Conservation (phyloP, 2,329 filamentous ascomycete genomes). For the Xylaria sp. region DNA sequence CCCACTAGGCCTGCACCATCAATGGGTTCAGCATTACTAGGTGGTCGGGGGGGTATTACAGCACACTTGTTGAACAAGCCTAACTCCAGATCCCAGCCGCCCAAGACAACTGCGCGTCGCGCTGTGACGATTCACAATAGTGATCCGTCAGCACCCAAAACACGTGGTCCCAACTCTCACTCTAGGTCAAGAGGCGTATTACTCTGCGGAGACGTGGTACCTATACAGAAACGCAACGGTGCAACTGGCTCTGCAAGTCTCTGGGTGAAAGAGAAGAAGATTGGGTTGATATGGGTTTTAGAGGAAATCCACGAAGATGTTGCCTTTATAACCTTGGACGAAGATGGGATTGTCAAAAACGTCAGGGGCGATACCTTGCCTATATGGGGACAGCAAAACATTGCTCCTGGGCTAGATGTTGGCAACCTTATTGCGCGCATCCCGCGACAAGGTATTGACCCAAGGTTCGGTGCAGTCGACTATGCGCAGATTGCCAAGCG, state of each 20-base stretch:
- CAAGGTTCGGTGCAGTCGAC: slow-evolving; percentile 78
- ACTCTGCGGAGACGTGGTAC: slow-evolving; percentile 96
- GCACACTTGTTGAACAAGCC: slow-evolving; percentile 89
- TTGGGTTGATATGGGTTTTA: slow-evolving; percentile 95
- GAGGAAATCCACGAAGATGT: slow-evolving; percentile 98
- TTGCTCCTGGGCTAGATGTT: slow-evolving; percentile 77
- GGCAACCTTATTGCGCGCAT: slow-evolving; percentile 83
- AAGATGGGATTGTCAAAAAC: slow-evolving; percentile 77
- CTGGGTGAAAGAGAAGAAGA: slow-evolving; percentile 98
- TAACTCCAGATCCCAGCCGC: slow-evolving; percentile 65
- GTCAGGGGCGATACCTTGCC: slow-evolving; percentile 80
- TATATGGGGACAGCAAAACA: slow-evolving; percentile 83
- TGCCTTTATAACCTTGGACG: slow-evolving; percentile 79
- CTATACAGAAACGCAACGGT: slow-evolving; percentile 95
- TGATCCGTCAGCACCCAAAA: slow-evolving; percentile 65
- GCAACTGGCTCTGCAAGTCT: slow-evolving; percentile 91
- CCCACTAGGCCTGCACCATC: slow-evolving; percentile 53
- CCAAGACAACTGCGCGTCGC: slow-evolving; percentile 67
- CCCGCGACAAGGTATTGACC: slow-evolving; percentile 78
- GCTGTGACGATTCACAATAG: slow-evolving; percentile 73
- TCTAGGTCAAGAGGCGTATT: slow-evolving; percentile 88
- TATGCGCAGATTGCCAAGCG: slow-evolving; percentile 78
- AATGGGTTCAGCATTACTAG: slow-evolving; percentile 67
- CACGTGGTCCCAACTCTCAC: slow-evolving; percentile 70
- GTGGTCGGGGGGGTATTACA: slow-evolving; percentile 80